Conservation (phyloP, 257 asterid species). For the Primulina eburnea region DNA sequence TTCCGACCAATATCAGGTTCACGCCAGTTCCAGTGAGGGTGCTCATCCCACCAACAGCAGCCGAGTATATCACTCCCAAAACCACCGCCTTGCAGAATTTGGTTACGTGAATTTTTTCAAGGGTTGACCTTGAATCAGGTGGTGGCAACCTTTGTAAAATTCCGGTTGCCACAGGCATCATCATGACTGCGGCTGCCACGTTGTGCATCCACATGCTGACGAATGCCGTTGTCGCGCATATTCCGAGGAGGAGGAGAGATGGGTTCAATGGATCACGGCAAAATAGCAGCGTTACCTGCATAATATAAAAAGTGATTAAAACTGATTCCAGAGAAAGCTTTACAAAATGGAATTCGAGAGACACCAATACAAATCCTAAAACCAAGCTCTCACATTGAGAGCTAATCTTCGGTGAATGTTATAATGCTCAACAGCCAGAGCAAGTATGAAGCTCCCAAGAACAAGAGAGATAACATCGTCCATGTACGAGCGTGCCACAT, state of each 20-base stretch:
- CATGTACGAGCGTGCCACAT: conserved; percentile 76
- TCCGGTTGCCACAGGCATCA: conserved; percentile 97
- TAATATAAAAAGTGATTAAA: no score
- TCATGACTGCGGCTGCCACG: conserved; percentile 90
- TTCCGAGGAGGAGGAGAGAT: conserved; percentile 69
- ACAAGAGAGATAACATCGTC: conserved; percentile 86
- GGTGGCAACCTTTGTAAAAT: conserved; percentile 62
- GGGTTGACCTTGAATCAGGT: conserved; percentile 18
- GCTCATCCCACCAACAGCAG: conserved; percentile 89
- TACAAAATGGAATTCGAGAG: no score
- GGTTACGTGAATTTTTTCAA: conserved; percentile 25
- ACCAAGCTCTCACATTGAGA: conserved; percentile 52
- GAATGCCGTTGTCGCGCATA: conserved; percentile 81
- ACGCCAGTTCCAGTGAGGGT: conserved; percentile 96
- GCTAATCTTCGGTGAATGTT: conserved; percentile 91
- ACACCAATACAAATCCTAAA: neutral
- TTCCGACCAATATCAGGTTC: conserved; percentile 83
- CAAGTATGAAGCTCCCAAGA: conserved; percentile 87
- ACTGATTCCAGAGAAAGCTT: no score
- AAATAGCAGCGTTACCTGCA: conserved; percentile 70
- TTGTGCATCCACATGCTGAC: conserved; percentile 99
- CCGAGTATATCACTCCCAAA: conserved; percentile 72
- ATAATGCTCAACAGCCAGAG: conserved; percentile 93
- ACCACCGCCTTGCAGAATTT: conserved; percentile 84
- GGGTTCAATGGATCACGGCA: conserved; percentile 88